Evolutionary conservation across 75 land plant species (phyloP), one percentile per base, ranked within the genome.

Genomic region (Larix kaempferi): DNA sequence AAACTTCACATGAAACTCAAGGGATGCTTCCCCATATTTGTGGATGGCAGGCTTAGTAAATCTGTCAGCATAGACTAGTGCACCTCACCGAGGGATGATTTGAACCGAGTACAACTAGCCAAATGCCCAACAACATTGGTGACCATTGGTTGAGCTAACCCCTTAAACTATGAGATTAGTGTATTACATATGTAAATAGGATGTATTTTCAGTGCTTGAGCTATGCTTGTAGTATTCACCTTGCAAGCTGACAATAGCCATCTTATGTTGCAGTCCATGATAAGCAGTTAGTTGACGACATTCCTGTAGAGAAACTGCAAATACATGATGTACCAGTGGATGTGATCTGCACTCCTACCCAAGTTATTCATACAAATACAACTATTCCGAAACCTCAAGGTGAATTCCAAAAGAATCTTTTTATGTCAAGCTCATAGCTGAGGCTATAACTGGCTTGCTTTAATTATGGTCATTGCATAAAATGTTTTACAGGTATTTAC

Each of bases 281-380:
- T 54, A 84, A 80, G 74, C 98, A 95, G 74, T 84, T 95, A 69
- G 98, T 95, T 58, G 96, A 95, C 85, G 98, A 91, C 76, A 93
- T 95, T 80, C 98, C 95, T 55, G 80, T 86, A 56, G 91, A 91
- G 80, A 93, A 95, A 79, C 82, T 95, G 29, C 76, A 86, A 59
- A 78, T 93, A 44, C 98, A 95, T 78, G 98, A 95, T 85, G 98
- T 95, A 12, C 98, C 98, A 37, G 96, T 95, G 5, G 98, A 95
- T 63, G 86, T 93, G 56, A 87, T 95, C 66, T 93, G 94, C 86
- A 95, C 98, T 6, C 98, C 98, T 23, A 93, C 92, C 5, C 92
- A 84, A 75, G 86, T 93, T 27, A 93, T 95, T 59, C 87, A 65
- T 79, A 93, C 96, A 22, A 93, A 93, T 69, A 88, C 98, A 16